Evolutionary conservation across 148 eudicot species (phyloP).

Genomic region (Dianthus caryophyllus): DNA sequence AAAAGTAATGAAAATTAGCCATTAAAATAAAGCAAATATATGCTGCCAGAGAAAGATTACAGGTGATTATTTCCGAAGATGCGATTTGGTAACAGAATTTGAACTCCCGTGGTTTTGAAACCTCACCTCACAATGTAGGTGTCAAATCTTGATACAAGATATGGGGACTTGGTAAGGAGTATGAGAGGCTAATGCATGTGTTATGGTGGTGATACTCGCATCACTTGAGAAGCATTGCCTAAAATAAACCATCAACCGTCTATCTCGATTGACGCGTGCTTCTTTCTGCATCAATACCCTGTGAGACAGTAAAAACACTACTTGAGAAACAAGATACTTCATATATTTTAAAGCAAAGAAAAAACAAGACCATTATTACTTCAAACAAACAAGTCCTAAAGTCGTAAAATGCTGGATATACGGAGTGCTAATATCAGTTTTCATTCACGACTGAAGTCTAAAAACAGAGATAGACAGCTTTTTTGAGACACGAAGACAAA

Average conservation of each 20-base stretch:
- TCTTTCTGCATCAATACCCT: slow-evolving; percentile 70
- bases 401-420: not conserved
- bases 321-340: not conserved
- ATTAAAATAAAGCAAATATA: not conserved
- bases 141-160: slow-evolving; percentile 65
- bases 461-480: too few species aligned
- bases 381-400: too few species aligned
- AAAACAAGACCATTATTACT: not conserved
- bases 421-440: not conserved
- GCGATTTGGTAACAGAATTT: not conserved
- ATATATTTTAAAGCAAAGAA: slow-evolving; percentile 6
- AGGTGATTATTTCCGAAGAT: too few species aligned
- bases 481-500: not conserved
- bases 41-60: not conserved
- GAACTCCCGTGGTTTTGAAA: too few species aligned
- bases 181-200: slow-evolving; percentile 67
- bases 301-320: slow-evolving; percentile 17
- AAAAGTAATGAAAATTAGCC: not conserved
- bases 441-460: too few species aligned
- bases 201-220: slow-evolving; percentile 43
- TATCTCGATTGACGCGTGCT: slow-evolving; percentile 66
- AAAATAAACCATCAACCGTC: slow-evolving; percentile 71
- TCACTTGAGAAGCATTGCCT: slow-evolving; percentile 78
- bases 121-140: slow-evolving; percentile 31
- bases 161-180: slow-evolving; percentile 79